Percentiles rank a stretch among this genome's conserved stretches.
phyloP scores from a whole-genome alignment of 176 grass and related monocot species.

The Pontederia paniculata region DNA sequence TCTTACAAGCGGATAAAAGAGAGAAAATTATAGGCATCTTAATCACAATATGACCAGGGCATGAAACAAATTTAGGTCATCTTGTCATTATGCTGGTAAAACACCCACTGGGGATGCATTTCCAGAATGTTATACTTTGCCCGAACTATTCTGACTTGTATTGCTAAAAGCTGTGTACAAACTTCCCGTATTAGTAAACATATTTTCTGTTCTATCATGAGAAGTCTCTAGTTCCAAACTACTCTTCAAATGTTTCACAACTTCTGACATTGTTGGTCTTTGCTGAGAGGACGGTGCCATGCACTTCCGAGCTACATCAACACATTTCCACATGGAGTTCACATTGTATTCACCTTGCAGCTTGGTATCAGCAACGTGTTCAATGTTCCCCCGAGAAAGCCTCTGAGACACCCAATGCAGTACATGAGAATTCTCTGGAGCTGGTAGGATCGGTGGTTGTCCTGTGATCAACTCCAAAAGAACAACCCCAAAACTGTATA shows the following conservation, averaged over 20 bases:
- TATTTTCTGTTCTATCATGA: background rate
- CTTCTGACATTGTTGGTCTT: background rate
- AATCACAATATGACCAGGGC: no score
- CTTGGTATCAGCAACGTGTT: background rate
- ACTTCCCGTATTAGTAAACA: background rate
- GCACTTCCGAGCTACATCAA: background rate
- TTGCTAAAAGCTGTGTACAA: background rate
- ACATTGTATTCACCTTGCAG: background rate
- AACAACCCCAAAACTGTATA: conserved; percentile 9
- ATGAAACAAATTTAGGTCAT: no score
- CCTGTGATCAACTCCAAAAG: conserved; percentile 5
- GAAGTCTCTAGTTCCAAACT: background rate
- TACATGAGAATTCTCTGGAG: background rate
- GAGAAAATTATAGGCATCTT: no score
- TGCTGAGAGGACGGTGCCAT: background rate
- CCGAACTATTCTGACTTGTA: background rate
- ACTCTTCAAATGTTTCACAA: background rate
- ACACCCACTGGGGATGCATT: no score
- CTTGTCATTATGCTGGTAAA: no score
- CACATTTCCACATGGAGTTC: conserved; percentile 1
- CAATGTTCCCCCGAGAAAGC: conserved; percentile 4
- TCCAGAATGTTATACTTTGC: no score
- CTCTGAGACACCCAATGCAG: background rate
- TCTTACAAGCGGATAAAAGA: no score
- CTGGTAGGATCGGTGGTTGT: background rate